Evolutionary conservation across 1,284 basidiomycete genomes (phyloP).

Genomic region (Cryptococcus sp.): DNA sequence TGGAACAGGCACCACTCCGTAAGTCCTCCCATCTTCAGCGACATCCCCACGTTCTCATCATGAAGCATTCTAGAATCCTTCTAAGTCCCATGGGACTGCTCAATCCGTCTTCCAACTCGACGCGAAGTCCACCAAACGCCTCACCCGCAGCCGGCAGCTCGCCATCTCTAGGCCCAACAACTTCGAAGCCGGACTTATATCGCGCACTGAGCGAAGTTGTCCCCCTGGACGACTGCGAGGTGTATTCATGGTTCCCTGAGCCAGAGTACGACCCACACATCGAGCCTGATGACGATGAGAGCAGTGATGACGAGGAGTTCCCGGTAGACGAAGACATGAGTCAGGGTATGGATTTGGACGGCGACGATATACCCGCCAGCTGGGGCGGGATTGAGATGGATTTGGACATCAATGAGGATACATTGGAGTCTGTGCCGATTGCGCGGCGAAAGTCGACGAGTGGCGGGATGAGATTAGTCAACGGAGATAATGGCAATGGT

Average conservation of each 20-base stretch:
- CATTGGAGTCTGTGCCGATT: constrained; percentile 32
- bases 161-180: constrained; percentile 50
- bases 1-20: constrained; percentile 29
- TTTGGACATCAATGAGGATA: constrained; percentile 32
- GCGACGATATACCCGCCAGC: constrained; percentile 16
- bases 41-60: not conserved
- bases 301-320: constrained; percentile 12
- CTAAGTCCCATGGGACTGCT: constrained; percentile 12
- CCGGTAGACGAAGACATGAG: constrained; percentile 39
- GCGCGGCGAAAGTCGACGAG: constrained; percentile 60
- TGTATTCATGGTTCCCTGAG: constrained; percentile 92
- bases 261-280: constrained; percentile 91
- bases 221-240: constrained; percentile 87
- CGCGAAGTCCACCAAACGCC: constrained; percentile 5
- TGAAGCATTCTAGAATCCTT: constrained; percentile 3
- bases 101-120: constrained; percentile 1
- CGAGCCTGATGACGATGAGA: constrained; percentile 58
- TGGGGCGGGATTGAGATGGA: constrained; percentile 39
- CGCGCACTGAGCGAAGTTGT: constrained; percentile 88
- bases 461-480: constrained; percentile 42
- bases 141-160: not conserved
- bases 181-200: constrained; percentile 74
- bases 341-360: constrained; percentile 39
- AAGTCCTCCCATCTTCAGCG: constrained; percentile 10
- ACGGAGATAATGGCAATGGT: constrained; percentile 4